These are phyloP conservation scores for Pythium oligandrum DNA, from an alignment of 352 stramenopile species.

Conservation along the genomic window DNA sequence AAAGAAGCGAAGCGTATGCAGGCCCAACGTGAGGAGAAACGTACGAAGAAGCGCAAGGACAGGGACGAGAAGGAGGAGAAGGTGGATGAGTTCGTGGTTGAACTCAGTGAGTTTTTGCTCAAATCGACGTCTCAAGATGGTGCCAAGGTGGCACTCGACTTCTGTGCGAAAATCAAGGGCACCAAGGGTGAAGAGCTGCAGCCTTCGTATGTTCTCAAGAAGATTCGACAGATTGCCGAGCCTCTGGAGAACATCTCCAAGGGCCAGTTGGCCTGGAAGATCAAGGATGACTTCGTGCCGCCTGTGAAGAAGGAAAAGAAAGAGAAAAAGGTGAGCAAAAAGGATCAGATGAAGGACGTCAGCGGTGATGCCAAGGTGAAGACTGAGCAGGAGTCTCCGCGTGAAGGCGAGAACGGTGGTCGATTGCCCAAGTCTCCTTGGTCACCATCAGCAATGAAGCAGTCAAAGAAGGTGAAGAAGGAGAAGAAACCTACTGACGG, in stretches of 20 bases:
- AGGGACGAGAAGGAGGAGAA: conserved; percentile 60
- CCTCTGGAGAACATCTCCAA: conserved; percentile 27
- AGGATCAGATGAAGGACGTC: conserved; percentile 10
- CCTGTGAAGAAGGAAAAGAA: conserved; percentile 21
- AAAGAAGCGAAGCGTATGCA: conserved; percentile 87
- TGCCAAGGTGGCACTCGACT: conserved; percentile 35
- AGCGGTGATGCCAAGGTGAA: conserved; percentile 4
- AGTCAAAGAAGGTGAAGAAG: conserved; percentile 27
- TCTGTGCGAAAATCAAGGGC: conserved; percentile 25
- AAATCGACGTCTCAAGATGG: conserved; percentile 20
- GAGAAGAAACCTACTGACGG: conserved; percentile 11
- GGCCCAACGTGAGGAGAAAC: conserved; percentile 70
- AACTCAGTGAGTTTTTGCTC: conserved; percentile 57
- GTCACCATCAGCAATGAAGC: conserved; percentile 34
- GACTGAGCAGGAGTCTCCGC: background rate
- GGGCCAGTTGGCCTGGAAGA: conserved; percentile 20
- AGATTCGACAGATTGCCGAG: conserved; percentile 33
- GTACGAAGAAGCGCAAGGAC: conserved; percentile 76
- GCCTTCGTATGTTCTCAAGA: conserved; percentile 28
- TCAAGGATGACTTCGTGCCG: conserved; percentile 18
- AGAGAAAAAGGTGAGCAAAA: conserved; percentile 16
- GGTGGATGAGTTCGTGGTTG: conserved; percentile 48
- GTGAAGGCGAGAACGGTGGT: conserved; percentile 2
- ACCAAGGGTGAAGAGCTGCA: conserved; percentile 18
- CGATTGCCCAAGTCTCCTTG: conserved; percentile 31